Base-by-base conservation (phyloP, 2,329 filamentous ascomycete genomes). In the Rhynchosporium secalis region DNA sequence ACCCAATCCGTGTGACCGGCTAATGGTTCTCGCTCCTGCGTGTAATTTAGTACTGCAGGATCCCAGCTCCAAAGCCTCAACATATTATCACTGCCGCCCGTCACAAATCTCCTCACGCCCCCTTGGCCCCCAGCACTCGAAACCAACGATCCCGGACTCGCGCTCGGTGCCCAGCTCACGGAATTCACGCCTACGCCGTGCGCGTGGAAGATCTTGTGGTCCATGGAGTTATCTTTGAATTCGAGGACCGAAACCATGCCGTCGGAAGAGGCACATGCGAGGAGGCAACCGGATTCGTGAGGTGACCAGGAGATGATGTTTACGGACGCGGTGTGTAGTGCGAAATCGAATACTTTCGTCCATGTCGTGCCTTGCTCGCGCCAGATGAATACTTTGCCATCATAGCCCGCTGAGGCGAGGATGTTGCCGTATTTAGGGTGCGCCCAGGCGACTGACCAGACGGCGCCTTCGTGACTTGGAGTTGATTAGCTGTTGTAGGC, bases 391-490 rank as follows among this genome's bases (percentile, higher is more conserved):
- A 99, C 94, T 78, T 96, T 96, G 78, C 94, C 95, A 78, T 99
- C 95, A 80, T 97, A 99, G 69, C 91, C 92, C 57, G 92, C 91
- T 66, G 92, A 96, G 61, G 95, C 95, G 65, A 99, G 88, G 74
- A 99, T 97, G 76, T 94, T 97, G 80, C 95, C 95, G 78, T 96
- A 98, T 76, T 99, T 98, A 66, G 95, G 95, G 75, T 99, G 95
- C 55, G 94, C 93, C 95, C 95, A 99, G 71, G 93, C 90, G 63
- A 98, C 91, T 76, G 91, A 96, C 95, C 95, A 99, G 63, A 99
- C 94, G 41, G 95, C 92, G 66, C 94, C 94, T 77, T 99, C 95
- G 75, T 99, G 95, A 69, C 94, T 96, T 72, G 38, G 51, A 28
- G 48, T 31, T 20, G 51, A 58, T 72, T 70, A 71, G 69, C 33